Base-by-base conservation (phyloP, 2,329 filamentous ascomycete genomes). In the Sclerotinia nivalis region DNA sequence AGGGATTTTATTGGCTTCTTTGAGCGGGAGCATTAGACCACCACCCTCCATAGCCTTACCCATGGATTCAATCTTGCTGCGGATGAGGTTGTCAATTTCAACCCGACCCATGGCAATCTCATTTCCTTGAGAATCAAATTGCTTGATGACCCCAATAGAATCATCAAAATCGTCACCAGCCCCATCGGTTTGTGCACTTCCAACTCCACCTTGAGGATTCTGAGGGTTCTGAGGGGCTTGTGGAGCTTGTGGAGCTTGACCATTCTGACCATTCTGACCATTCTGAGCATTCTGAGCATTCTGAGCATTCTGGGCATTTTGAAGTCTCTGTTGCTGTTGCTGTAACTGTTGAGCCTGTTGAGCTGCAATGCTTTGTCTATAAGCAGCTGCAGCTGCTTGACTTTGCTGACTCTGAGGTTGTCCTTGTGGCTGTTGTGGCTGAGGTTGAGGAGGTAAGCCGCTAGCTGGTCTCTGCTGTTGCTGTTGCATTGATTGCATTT, bases 101-200 rank as follows among this genome's bases (percentile, higher is more conserved):
- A 88, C 79, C 66, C 87, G 83, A 34, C 85, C 87, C 81, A 85
- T 85, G 80, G 84, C 86, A 43, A 81, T 81, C 61, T 84, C 81
- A 72, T 86, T 83, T 9, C 87, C 88, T 50, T 84, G 80, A 5
- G 84, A 82, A 70, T 84, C 83, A 56, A 85, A 83, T 72, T 85
- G 47, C 76, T 90, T 83, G 56, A 93, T 81, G 54, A 92, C 82
- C 12, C 86, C 87, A 45, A 81, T 79, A 80, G 83, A 84, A 68
- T 73, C 72, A 52, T 87, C 83, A 7, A 87, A 86, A 55, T 87
- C 80, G 4, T 85, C 84, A 69, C 85, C 85, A 45, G 91, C 82
- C 65, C 94, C 95, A 77, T 98, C 95, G 20, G 90, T 90, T 79
- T 97, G 92, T 34, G 88, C 81, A 61, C 83, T 83, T 62, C 80